Conservation (phyloP, 768 basidiomycete species). For the Tephrocybe rancida region DNA sequence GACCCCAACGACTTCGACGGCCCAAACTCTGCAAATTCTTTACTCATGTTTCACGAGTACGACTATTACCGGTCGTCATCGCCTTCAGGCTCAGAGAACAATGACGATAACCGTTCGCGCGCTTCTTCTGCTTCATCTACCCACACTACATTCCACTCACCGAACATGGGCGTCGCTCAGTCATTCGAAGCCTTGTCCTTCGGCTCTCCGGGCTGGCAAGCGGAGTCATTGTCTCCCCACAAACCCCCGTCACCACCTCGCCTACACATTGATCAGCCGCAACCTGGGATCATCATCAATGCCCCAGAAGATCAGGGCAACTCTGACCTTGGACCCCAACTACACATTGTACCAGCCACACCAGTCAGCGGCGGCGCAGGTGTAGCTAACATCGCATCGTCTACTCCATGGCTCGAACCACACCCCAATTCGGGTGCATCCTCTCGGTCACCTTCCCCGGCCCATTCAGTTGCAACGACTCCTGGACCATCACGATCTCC, state of each 20-base stretch:
- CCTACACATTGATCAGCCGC: constrained; percentile 44
- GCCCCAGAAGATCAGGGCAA: constrained; percentile 61
- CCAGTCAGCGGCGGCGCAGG: constrained; percentile 68
- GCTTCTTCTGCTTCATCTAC: constrained; percentile 74
- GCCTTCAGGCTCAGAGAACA: constrained; percentile 48
- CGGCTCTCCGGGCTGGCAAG: constrained; percentile 62
- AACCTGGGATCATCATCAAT: constrained; percentile 53
- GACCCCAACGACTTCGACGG: constrained; percentile 75
- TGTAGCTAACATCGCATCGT: constrained; percentile 30
- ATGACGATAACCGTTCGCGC: constrained; percentile 52
- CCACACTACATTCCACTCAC: constrained; percentile 46
- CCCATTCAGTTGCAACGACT: constrained; percentile 14
- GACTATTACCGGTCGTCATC: constrained; percentile 68
- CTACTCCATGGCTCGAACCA: constrained; percentile 15
- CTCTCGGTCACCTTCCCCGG: constrained; percentile 22
- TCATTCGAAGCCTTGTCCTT: constrained; percentile 67
- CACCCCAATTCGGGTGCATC: constrained; percentile 13
- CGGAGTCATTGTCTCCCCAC: constrained; percentile 43
- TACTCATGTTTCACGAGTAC: constrained; percentile 59
- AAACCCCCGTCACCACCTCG: constrained; percentile 61
- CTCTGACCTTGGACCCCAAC: constrained; percentile 54
- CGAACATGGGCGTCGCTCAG: constrained; percentile 57
- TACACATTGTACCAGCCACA: constrained; percentile 84
- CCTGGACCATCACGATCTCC: constrained; percentile 31
- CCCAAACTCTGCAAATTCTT: constrained; percentile 44